These are phyloP conservation scores for Lactifluus echinatus DNA, from an alignment of 768 basidiomycete species.

Conservation along the genomic window DNA sequence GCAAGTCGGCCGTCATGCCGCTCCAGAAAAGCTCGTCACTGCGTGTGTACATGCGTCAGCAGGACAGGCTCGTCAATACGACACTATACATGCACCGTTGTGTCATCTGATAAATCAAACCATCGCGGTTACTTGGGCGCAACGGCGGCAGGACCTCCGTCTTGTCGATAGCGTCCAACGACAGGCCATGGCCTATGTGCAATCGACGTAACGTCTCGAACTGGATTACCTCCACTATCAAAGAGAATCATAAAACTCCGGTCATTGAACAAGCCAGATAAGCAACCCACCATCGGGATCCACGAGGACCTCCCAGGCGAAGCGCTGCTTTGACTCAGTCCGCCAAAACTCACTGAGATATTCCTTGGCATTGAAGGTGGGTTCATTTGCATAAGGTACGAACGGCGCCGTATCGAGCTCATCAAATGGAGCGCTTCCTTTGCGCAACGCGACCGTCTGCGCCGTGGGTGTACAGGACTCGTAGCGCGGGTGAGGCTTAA, in stretches of 20 bases:
- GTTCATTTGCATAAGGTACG: conserved; percentile 56
- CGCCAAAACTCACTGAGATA: conserved; percentile 38
- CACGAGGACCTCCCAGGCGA: conserved; percentile 42
- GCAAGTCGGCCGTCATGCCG: not conserved
- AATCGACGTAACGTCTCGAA: conserved; percentile 42
- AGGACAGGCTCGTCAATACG: conserved; percentile 10
- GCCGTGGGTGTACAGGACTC: conserved; percentile 47
- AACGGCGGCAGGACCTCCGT: conserved; percentile 37
- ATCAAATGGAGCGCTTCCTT: conserved; percentile 21
- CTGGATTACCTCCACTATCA: conserved; percentile 41
- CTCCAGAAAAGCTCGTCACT: conserved; percentile 12
- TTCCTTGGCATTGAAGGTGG: conserved; percentile 34
- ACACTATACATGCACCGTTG: conserved; percentile 24
- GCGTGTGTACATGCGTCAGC: not conserved
- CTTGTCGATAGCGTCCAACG: conserved; percentile 40
- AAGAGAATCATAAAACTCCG: not conserved
- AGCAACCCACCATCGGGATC: conserved; percentile 36
- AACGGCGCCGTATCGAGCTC: conserved; percentile 51
- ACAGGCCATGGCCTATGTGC: conserved; percentile 30
- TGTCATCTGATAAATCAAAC: conserved; percentile 19
- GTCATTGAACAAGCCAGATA: not conserved
- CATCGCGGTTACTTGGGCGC: not conserved
- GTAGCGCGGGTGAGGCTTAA: conserved; percentile 34
- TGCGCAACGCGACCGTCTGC: conserved; percentile 34
- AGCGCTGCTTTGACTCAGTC: no score